Conservation (phyloP, 2,329 filamentous ascomycete genomes). For the Claviceps digitariae region DNA sequence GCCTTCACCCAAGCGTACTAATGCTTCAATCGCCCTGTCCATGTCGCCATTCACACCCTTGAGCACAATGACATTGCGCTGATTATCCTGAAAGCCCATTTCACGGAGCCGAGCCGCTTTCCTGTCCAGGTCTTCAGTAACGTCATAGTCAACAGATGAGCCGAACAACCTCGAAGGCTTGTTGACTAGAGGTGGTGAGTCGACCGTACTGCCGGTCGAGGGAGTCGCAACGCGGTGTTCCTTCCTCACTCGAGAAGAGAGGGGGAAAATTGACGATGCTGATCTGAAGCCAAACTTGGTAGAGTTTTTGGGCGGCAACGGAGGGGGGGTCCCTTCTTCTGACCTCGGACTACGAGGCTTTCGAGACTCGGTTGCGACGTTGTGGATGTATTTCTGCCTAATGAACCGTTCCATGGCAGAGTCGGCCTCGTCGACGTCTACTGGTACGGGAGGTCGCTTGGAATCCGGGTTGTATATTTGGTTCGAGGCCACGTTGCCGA, state of each 20-base stretch:
- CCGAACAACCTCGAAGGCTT: slow-evolving; percentile 60
- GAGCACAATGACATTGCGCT: slow-evolving; percentile 66
- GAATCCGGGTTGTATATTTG: slow-evolving; percentile 79
- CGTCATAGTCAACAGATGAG: slow-evolving; percentile 45
- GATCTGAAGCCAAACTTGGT: slow-evolving; percentile 46
- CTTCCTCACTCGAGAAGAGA: slow-evolving; percentile 47
- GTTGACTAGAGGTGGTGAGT: slow-evolving; percentile 32
- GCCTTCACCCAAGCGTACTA: slow-evolving; percentile 71
- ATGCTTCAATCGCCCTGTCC: slow-evolving; percentile 71
- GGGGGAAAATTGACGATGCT: slow-evolving; percentile 54
- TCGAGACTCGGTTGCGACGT: slow-evolving; percentile 21
- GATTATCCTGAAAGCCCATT: slow-evolving; percentile 83
- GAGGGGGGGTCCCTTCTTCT: slow-evolving; percentile 45
- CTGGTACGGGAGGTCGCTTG: slow-evolving; percentile 67
- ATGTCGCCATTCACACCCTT: slow-evolving; percentile 75
- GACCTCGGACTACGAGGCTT: slow-evolving; percentile 34
- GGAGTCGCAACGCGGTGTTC: slow-evolving; percentile 23
- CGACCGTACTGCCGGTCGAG: slow-evolving; percentile 10
- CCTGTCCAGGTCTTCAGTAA: slow-evolving; percentile 48
- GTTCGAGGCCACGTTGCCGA: slow-evolving; percentile 79
- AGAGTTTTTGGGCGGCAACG: slow-evolving; percentile 50
- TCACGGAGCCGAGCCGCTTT: slow-evolving; percentile 70
- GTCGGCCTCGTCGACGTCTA: slow-evolving; percentile 86
- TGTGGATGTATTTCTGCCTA: slow-evolving; percentile 77
- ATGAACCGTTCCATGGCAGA: slow-evolving; percentile 93